Evolutionary conservation across 2,329 filamentous ascomycete species (phyloP), one percentile per base, ranked within the genome.

Genomic region (Xylariales sp.): DNA sequence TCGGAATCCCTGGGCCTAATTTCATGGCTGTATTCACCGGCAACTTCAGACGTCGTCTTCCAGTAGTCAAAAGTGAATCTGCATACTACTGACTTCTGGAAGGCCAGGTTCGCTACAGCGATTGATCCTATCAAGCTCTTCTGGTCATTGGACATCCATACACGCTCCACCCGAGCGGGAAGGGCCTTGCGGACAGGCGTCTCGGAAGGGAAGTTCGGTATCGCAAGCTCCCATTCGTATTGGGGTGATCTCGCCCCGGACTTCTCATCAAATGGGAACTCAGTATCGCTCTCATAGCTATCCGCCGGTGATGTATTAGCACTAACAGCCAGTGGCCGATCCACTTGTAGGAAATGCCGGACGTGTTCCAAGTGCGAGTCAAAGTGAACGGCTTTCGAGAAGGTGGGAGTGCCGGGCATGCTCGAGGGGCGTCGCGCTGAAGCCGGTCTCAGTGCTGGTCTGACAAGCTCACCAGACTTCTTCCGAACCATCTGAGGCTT

Each of bases 51-150:
- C 0, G 90, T 94, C 0, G 93, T 98, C 74, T 95, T 95, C 93
- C 93, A 98, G 67, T 95, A 93, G 63, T 98, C 93, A 34, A 96
- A 76, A 0, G 93, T 98, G 63, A 98, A 98, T 38, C 93, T 82
- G 61, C 88, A 91, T n/a, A 85, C 81, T 40, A 98, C 88, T 5
- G 74, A 64, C 66, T 98, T 98, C 40, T 90, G 78, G 66, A 95
- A 98, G 0, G 89, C 80, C 31, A 97, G 65, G 63, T 98, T 98
- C 59, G 84, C 82, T 16, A 95, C 90, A 6, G 82, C 86, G 39
- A 95, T 77, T 14, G 82, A 86, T 10, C 93, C 93, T 38, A 95
- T 74, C 50, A 98, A 68, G 1, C 77, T 86, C 66, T 91, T 91
- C 57, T 94, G 89, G 61, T 97, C 91, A 2, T 76, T 70, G 1